Percentiles rank a stretch among this genome's conserved stretches.
Conservation (phyloP, 441 rosid genomes). For the Eutrema salsugineum region DNA sequence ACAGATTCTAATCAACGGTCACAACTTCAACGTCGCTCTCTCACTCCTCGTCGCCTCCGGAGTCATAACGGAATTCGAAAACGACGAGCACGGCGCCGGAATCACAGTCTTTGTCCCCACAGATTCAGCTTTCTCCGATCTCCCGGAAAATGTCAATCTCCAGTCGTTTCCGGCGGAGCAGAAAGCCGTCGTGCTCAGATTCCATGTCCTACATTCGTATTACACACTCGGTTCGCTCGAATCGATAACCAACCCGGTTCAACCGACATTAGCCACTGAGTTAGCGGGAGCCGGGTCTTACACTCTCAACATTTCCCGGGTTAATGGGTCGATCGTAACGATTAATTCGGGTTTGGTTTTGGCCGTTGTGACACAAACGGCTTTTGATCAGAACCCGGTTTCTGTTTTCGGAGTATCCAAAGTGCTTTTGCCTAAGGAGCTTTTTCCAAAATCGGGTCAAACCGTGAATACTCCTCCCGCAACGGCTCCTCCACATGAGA, state of each 20-base stretch:
- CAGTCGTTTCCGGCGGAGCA: slow-evolving; percentile 71
- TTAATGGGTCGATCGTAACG: slow-evolving; percentile 69
- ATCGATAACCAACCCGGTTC: slow-evolving; percentile 80
- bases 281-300: slow-evolving; percentile 68
- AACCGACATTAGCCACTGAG: slow-evolving; percentile 91
- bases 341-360: slow-evolving; percentile 74
- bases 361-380: slow-evolving; percentile 82
- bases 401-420: slow-evolving; percentile 81
- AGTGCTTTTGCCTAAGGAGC: slow-evolving; percentile 74
- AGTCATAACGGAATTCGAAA: slow-evolving; percentile 66
- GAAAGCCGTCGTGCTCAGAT: slow-evolving; percentile 66
- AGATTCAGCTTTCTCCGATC: slow-evolving; percentile 68
- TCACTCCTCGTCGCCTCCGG: slow-evolving; percentile 79
- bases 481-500: slow-evolving; percentile 45
- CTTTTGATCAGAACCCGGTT: slow-evolving; percentile 82
- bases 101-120: slow-evolving; percentile 86
- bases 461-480: slow-evolving; percentile 28
- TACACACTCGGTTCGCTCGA: slow-evolving; percentile 88
- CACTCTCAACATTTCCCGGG: slow-evolving; percentile 77
- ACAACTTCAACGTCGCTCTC: slow-evolving; percentile 74
- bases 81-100: slow-evolving; percentile 83
- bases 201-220: slow-evolving; percentile 84
- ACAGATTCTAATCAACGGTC: slow-evolving; percentile 65
- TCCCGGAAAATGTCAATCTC: slow-evolving; percentile 49
- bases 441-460: slow-evolving; percentile 33